Conservation (phyloP, 1,284 basidiomycete genomes). For the Macrocystidia cucumis region DNA sequence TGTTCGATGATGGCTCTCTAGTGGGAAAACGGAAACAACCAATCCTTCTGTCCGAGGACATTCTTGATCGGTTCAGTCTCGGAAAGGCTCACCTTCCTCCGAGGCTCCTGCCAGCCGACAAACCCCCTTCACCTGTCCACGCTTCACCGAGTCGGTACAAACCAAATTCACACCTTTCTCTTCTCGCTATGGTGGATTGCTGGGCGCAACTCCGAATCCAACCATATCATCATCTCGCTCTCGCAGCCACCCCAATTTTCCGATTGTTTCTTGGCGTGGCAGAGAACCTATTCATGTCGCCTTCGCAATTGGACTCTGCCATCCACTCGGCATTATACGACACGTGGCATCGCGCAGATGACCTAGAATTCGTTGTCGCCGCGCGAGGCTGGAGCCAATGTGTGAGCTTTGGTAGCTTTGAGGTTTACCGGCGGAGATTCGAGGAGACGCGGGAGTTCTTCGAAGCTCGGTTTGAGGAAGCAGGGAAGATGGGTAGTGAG, state of each 20-base stretch:
- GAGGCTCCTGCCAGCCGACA: slow-evolving; percentile 9
- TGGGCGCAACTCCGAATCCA: slow-evolving; percentile 88
- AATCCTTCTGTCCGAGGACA: slow-evolving; percentile 81
- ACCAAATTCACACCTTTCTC: slow-evolving; percentile 88
- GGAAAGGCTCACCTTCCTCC: slow-evolving; percentile 33
- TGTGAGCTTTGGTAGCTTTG: slow-evolving; percentile 89
- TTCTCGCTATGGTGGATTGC: slow-evolving; percentile 99
- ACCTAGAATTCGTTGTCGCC: slow-evolving; percentile 92
- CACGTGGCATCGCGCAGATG: slow-evolving; percentile 80
- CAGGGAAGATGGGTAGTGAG: slow-evolving; percentile 72
- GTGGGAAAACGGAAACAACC: slow-evolving; percentile 38
- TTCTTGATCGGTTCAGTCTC: slow-evolving; percentile 87
- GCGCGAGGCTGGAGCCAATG: slow-evolving; percentile 97
- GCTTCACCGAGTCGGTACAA: slow-evolving; percentile 23
- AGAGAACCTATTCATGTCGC: slow-evolving; percentile 85
- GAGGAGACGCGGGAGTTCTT: slow-evolving; percentile 82
- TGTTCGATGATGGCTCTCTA: slow-evolving; percentile 6
- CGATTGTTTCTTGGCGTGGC: slow-evolving; percentile 96
- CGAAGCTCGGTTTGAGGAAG: slow-evolving; percentile 83
- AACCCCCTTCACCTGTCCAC: slow-evolving; percentile 8
- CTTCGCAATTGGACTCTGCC: slow-evolving; percentile 56
- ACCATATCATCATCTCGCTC: slow-evolving; percentile 87
- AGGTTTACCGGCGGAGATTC: slow-evolving; percentile 82
- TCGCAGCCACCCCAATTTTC: slow-evolving; percentile 96
- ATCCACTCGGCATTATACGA: slow-evolving; percentile 76